phyloP scores from a whole-genome alignment of 2,329 filamentous ascomycete species.

The Fusarium citri region DNA sequence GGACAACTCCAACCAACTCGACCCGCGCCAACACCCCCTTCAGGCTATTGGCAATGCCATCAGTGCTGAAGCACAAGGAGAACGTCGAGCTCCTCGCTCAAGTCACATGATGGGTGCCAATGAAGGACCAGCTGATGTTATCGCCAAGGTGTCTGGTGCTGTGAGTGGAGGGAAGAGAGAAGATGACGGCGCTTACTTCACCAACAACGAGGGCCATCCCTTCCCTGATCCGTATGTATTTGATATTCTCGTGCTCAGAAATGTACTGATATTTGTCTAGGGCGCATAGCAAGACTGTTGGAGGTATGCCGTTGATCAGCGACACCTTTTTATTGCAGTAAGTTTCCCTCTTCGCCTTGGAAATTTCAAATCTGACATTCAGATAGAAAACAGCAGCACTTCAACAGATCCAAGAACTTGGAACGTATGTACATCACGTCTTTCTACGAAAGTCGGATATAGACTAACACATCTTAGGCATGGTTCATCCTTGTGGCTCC shows the following conservation, averaged over 20 bases:
- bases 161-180: conserved; percentile 5
- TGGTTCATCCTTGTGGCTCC: conserved; percentile 10
- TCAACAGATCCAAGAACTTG: conserved; percentile 16
- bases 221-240: conserved; percentile 2
- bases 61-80: neutral
- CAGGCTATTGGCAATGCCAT: conserved; percentile 9
- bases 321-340: conserved; percentile 13
- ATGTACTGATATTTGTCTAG: neutral
- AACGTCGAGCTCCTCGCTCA: neutral
- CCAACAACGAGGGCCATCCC: conserved; percentile 3
- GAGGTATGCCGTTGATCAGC: neutral
- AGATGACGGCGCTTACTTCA: conserved; percentile 5
- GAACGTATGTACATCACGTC: neutral
- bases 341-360: neutral
- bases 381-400: conserved; percentile 9
- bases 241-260: accelerated
- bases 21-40: conserved; percentile 6
- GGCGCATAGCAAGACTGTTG: conserved; percentile 9
- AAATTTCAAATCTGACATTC: neutral
- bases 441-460: neutral
- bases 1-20: conserved; percentile 16
- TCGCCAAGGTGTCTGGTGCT: conserved; percentile 8
- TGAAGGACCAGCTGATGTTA: conserved; percentile 5
- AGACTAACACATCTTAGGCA: neutral
- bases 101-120: neutral